Evolutionary conservation across 2,329 filamentous ascomycete species (phyloP), one percentile per base, ranked within the genome.

Genomic region (Neoarthrinium moseri): DNA sequence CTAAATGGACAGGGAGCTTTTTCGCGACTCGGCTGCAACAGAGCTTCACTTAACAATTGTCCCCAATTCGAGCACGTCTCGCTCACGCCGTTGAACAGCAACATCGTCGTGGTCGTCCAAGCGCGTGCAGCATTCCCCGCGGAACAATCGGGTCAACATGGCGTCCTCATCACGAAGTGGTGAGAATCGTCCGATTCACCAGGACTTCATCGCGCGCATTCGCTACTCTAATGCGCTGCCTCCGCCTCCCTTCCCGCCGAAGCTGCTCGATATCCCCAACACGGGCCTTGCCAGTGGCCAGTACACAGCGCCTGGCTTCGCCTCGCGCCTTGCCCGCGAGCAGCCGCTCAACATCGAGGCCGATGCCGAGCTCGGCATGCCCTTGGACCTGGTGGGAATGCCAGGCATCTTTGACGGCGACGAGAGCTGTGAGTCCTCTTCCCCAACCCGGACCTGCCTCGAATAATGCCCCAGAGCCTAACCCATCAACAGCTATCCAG

Each of bases 281-380:
- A 94, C 89, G 46, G 94, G 94, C 33, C 80, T 97, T 13, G 80
- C 88, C 32, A 88, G 84, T 56, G 87, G 86, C 48, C 88, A 95
- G 64, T 97, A 96, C 69, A 95, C 94, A 24, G 89, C 85, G 4
- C 89, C 94, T 1, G 85, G 85, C 18, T 99, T 95, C 72, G 91
- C 91, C 23, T 94, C 91, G 36, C 84, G 90, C 52, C 75, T 99
- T 56, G 90, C 89, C 15, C 80, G 92, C 61, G 91, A 96, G 61
- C 94, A 97, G 72, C 89, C 92, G 43, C 76, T 96, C 39, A 97
- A 96, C 63, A 94, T 99, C 51, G 94, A 99, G 69, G 91, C 91
- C 23, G 94, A 99, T 80, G 94, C 91, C 7, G 94, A 99, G 73
- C 80, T 97, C 57, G 94, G 94, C 47, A 97, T 99, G 94, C 91